Evolutionary conservation across 805 yeast species (phyloP).

Genomic region (Myxozyma kluyveri): DNA sequence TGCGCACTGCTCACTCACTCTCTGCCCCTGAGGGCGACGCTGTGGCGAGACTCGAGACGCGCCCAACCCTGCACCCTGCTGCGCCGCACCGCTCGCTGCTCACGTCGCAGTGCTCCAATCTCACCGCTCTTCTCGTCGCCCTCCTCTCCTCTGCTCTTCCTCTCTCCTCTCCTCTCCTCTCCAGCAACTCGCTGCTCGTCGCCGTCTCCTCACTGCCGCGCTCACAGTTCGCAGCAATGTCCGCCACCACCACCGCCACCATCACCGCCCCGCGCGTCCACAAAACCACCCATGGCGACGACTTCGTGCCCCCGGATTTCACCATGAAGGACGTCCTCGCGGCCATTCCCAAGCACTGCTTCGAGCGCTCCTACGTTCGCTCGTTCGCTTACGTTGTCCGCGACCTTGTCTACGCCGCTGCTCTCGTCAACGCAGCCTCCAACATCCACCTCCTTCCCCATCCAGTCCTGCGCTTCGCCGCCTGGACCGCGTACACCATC

Average conservation of each 20-base stretch:
- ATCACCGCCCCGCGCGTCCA: conserved; percentile 15
- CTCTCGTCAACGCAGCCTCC: conserved; percentile 50
- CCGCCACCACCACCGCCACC: conserved; percentile 18
- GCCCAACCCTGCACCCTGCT: neutral
- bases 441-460: conserved; percentile 53
- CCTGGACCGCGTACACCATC: conserved; percentile 58
- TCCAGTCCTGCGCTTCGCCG: conserved; percentile 47
- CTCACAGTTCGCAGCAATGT: neutral
- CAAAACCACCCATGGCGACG: conserved; percentile 49
- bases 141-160: conserved; percentile 2
- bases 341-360: conserved; percentile 73
- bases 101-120: conserved; percentile 1
- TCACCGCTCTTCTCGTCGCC: neutral
- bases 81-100: neutral
- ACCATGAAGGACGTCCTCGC: conserved; percentile 70
- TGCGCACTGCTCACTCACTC: too few relatives aligned
- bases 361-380: conserved; percentile 54
- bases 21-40: too few relatives aligned
- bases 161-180: neutral
- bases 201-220: neutral
- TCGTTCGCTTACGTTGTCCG: conserved; percentile 67
- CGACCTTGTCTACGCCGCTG: conserved; percentile 46
- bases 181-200: neutral
- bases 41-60: too few relatives aligned
- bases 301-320: conserved; percentile 69